Conservation (phyloP, 768 basidiomycete genomes). For the Phaeotremella fagi region DNA sequence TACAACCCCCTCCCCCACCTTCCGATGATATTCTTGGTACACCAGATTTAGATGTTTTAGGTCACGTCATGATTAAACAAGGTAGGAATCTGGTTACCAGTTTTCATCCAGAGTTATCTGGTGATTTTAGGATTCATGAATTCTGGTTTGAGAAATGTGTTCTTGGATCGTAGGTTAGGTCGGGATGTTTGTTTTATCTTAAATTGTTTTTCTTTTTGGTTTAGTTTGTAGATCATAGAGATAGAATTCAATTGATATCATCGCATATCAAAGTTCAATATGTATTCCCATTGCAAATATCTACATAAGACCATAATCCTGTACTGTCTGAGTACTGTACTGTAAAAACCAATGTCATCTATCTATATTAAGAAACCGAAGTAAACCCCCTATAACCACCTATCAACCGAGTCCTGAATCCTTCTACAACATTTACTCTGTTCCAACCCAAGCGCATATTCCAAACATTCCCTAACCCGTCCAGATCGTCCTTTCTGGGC, state of each 20-base stretch:
- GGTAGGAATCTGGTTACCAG: slow-evolving; percentile 79
- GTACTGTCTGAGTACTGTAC: no score
- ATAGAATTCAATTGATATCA: no score
- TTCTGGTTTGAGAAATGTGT: slow-evolving; percentile 80
- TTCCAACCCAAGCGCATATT: slow-evolving; percentile 58
- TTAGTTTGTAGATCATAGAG: no score
- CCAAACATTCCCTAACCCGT: slow-evolving; percentile 68
- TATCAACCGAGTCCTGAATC: slow-evolving; percentile 32
- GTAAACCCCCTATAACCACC: slow-evolving; percentile 40
- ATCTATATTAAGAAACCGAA: no score
- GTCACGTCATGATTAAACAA: slow-evolving; percentile 80
- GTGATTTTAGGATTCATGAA: slow-evolving; percentile 82
- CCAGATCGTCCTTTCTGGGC: slow-evolving; percentile 63
- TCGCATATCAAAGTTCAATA: no score
- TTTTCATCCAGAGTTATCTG: slow-evolving; percentile 90
- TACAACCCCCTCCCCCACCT: slow-evolving; percentile 51
- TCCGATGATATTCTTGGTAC: slow-evolving; percentile 47
- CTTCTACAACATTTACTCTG: slow-evolving; percentile 46
- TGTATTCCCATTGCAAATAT: no score
- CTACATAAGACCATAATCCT: no score
- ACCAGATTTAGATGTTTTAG: slow-evolving; percentile 51
- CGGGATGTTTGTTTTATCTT: no score
- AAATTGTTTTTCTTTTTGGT: no score
- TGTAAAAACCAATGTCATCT: no score
- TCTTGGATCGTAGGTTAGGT: slow-evolving; percentile 14